Percentiles rank a stretch among this genome's conserved stretches.
Evolutionary conservation across 2,329 filamentous ascomycete genomes (phyloP).

Genomic region (Colletotrichum abscissum): DNA sequence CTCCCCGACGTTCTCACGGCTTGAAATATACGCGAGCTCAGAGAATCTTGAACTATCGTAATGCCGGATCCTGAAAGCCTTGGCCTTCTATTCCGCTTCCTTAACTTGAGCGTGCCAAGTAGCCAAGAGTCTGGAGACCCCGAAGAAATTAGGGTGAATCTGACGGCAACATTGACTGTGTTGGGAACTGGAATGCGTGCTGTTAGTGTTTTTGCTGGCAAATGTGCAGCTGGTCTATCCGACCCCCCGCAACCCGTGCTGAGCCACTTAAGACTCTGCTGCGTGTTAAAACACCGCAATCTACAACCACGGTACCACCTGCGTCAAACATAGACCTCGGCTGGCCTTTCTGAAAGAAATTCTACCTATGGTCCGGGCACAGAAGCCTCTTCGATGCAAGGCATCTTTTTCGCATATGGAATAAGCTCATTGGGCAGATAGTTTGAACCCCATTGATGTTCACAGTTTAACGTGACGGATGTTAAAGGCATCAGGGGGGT

Average conservation of each 20-base stretch:
- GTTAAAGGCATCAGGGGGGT: neutral
- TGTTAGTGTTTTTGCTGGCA: neutral
- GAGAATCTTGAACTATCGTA: neutral
- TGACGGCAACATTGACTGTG: neutral
- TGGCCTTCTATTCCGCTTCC: neutral
- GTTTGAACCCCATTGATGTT: neutral
- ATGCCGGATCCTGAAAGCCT: neutral
- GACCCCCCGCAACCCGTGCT: neutral
- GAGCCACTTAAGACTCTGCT: neutral
- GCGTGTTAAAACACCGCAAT: neutral
- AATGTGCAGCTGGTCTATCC: neutral
- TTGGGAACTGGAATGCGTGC: neutral
- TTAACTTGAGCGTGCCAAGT: neutral
- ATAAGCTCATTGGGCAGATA: neutral
- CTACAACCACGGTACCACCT: neutral
- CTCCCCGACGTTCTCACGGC: neutral
- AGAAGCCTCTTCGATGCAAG: neutral
- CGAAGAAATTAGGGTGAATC: neutral
- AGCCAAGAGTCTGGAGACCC: neutral
- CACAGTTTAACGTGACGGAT: neutral
- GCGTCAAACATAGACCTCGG: neutral
- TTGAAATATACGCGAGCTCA: neutral
- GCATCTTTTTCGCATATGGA: neutral
- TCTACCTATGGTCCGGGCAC: neutral
- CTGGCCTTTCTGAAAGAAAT: neutral